Evolutionary conservation across 1,284 basidiomycete species (phyloP).

Genomic region (Sporisorium sorghi): DNA sequence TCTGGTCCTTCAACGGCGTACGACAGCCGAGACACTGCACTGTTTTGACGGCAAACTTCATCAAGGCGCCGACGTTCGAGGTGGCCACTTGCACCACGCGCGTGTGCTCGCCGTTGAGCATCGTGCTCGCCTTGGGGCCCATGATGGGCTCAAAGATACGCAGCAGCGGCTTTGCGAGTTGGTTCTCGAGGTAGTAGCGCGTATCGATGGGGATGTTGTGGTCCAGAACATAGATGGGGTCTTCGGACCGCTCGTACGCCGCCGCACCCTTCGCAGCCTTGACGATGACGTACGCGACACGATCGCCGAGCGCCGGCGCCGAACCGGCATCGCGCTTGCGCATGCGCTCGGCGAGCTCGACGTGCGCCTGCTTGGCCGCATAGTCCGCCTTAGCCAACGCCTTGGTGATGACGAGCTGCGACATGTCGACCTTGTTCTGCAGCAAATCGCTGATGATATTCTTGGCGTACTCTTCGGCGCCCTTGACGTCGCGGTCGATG

Average conservation of each 20-base stretch:
- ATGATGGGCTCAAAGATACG: conserved; percentile 69
- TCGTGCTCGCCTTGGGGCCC: conserved; percentile 56
- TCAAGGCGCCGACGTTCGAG: conserved; percentile 66
- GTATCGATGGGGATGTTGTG: conserved; percentile 69
- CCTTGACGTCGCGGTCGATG: conserved; percentile 68
- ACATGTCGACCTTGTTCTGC: conserved; percentile 69
- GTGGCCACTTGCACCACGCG: conserved; percentile 66
- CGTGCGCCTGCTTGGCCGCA: conserved; percentile 68
- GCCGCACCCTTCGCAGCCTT: conserved; percentile 67
- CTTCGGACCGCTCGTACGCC: conserved; percentile 68
- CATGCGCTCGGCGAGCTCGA: conserved; percentile 68
- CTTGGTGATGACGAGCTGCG: conserved; percentile 69
- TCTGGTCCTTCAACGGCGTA: conserved; percentile 64
- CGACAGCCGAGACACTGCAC: conserved; percentile 67
- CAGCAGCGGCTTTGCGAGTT: conserved; percentile 67
- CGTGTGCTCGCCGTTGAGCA: conserved; percentile 67
- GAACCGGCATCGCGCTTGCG: conserved; percentile 68
- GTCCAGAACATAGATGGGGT: conserved; percentile 68
- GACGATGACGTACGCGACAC: conserved; percentile 69
- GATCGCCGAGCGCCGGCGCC: conserved; percentile 67
- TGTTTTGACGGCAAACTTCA: conserved; percentile 69
- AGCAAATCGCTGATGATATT: conserved; percentile 67
- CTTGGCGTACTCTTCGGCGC: conserved; percentile 68
- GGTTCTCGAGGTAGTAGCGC: conserved; percentile 69
- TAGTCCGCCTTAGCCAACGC: conserved; percentile 68